phyloP scores from a whole-genome alignment of 139 green algal genomes.

The Volvox africanus region DNA sequence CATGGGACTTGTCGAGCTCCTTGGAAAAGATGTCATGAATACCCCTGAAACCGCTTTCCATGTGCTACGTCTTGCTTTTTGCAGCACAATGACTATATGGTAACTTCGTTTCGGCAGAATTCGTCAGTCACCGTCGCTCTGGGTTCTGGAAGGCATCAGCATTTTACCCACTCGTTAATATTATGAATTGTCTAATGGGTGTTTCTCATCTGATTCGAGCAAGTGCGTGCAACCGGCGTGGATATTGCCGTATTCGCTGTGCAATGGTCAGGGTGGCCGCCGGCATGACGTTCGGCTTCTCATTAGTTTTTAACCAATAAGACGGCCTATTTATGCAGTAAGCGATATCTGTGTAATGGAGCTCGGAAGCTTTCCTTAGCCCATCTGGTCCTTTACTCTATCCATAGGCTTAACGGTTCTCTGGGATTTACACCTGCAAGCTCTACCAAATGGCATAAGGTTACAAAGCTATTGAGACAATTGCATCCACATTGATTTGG shows the following conservation, averaged over 20 bases:
- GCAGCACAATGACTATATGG: no score
- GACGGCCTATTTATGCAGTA: neutral
- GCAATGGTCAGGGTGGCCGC: neutral
- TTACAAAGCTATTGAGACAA: neutral
- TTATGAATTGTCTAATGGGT: no score
- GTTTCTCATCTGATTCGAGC: neutral
- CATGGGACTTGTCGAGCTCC: no score
- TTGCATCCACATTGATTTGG: neutral
- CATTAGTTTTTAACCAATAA: neutral
- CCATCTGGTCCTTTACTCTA: neutral
- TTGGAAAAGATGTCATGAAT: no score
- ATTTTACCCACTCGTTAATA: no score
- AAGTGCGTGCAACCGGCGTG: neutral
- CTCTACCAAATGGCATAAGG: neutral
- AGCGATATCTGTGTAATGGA: neutral
- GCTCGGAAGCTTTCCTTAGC: neutral
- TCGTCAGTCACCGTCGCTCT: no score
- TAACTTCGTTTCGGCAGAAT: no score
- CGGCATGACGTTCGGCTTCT: neutral
- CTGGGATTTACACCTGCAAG: neutral
- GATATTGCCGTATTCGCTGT: neutral
- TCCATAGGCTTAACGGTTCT: neutral
- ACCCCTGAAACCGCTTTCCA: no score
- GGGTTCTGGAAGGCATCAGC: no score
- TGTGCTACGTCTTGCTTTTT: no score